Evolutionary conservation across 768 basidiomycete species (phyloP), one percentile per base, ranked within the genome.

Genomic region (Paxillus rubicundulus): DNA sequence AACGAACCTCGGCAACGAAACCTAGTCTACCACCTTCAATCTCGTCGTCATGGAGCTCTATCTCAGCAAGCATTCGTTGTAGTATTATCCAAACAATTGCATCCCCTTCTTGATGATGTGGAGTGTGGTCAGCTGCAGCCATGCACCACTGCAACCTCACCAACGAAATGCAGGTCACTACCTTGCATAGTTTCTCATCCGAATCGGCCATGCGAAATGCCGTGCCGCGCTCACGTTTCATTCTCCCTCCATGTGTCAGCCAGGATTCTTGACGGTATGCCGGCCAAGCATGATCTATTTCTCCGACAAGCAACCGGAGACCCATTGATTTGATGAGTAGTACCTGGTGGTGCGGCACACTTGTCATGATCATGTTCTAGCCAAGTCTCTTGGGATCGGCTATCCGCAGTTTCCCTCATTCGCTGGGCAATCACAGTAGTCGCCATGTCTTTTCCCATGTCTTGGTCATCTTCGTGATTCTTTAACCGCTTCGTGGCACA

Each of bases 401-500:
- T 17, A 27, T 17, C 36, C 12, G 37, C 53, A 9, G 42, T 52
- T 49, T 43, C 16, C 13, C 37, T 21, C 12, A 27, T 30, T 34
- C 34, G 24, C 34, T 38, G 38, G 43, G 34, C 27, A 18, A 33
- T 16, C 3, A 12, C 13, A 27, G 39, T 39, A 37, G 36, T 18
- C 40, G 33, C 41, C 17, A 33, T 32, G 48, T 28, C 24, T 59
- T 66, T 50, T 51, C 46, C 51, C 45, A 44, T 47, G 42, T 55
- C 28, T 64, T 60, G 30, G 64, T 24, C 27, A 42, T 46, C 47
- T 53, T 58, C 56, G 55, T 50, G 24, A 49, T 40, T 65, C 65
- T 47, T 65, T 57, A 45, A 45, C 50, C 53, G 54, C 64, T 62
- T 65, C 56, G 64, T 65, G 64, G 64, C 64, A 65, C 65, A 13